These are phyloP conservation scores for Acer negundo DNA, from an alignment of 345 rosid genomes.

Conservation along the genomic window DNA sequence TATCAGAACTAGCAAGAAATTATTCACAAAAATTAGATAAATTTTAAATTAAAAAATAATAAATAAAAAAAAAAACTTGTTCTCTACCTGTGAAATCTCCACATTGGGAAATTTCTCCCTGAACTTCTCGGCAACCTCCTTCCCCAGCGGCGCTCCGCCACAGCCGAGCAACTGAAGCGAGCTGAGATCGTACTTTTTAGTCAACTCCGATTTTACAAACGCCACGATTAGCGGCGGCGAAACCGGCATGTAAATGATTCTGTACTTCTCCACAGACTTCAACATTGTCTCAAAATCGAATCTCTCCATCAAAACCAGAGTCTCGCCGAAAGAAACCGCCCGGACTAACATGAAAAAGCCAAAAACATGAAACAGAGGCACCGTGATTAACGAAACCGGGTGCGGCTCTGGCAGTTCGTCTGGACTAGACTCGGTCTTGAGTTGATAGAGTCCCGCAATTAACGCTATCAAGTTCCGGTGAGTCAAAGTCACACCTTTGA, in stretches of 20 bases:
- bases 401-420: slow-evolving; percentile 26
- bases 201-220: slow-evolving; percentile 63
- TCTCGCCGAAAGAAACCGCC: slow-evolving; percentile 47
- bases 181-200: slow-evolving; percentile 65
- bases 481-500: slow-evolving; percentile 72
- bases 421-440: not conserved
- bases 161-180: slow-evolving; percentile 59
- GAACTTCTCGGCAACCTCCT: slow-evolving; percentile 72
- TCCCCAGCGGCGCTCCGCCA: slow-evolving; percentile 91
- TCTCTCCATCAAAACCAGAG: slow-evolving; percentile 46
- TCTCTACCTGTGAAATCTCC: slow-evolving; percentile 60
- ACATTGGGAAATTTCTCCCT: slow-evolving; percentile 70
- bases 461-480: slow-evolving; percentile 79
- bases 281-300: slow-evolving; percentile 58
- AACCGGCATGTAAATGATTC: slow-evolving; percentile 67
- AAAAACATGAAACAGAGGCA: slow-evolving; percentile 62
- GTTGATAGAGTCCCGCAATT: slow-evolving; percentile 47
- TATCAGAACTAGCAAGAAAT: not conserved
- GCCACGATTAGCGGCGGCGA: slow-evolving; percentile 84
- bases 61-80: not conserved
- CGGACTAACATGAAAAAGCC: slow-evolving; percentile 52
- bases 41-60: not conserved
- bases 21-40: not conserved
- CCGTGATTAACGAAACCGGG: slow-evolving; percentile 52
- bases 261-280: slow-evolving; percentile 57